Base-by-base conservation (phyloP, 257 asterid species). In the Gynochthodes officinalis region DNA sequence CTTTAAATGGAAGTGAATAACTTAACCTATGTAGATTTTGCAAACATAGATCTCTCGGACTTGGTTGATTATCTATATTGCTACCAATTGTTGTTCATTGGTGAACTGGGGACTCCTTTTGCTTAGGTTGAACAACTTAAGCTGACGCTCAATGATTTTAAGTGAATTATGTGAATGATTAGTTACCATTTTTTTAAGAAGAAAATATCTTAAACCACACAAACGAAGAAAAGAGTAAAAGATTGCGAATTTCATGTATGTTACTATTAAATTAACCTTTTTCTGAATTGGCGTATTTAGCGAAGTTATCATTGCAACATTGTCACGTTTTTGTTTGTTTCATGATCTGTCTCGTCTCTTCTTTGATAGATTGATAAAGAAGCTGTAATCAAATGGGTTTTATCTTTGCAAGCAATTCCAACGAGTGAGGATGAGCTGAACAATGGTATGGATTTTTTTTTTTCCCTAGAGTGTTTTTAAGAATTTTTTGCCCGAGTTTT, bases 371-470 rank as follows among this genome's bases (percentile, higher is more conserved):
- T 92, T 76, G 96, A 92, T 82, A 92, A 84, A 82, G 92, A 82
- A n/a, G 84, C 75, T 2, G 95, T 90, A 33, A 80, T 87, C 72
- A 32, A 81, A 72, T 95, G 99, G 99, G 97, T 95, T 75, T 76
- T 95, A 39, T 92, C 99, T 2, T 82, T 95, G 25, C 96, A 92
- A 87, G 95, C 92, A 84, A 89, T 72, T 80, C 96, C 92, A 8
- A 82, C 79, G 75, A 82, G 81, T 48, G 87, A 80, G 66, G 72
- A 62, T 33, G 79, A 75, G 54, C 60, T 77, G 78, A 82, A 86
- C 76, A 84, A 88, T 42, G 99, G 99, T 95, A 81, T 67, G 77
- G 70, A 25, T 63, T 74, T 43, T 65, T 75, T 63, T 74, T 43
- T 65, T 75, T 53, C 52, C 3, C 48, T 0, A 21, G 39, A 39